Evolutionary conservation across 2,329 filamentous ascomycete species (phyloP).

Genomic region (Graphiopsis chlorocephala): DNA sequence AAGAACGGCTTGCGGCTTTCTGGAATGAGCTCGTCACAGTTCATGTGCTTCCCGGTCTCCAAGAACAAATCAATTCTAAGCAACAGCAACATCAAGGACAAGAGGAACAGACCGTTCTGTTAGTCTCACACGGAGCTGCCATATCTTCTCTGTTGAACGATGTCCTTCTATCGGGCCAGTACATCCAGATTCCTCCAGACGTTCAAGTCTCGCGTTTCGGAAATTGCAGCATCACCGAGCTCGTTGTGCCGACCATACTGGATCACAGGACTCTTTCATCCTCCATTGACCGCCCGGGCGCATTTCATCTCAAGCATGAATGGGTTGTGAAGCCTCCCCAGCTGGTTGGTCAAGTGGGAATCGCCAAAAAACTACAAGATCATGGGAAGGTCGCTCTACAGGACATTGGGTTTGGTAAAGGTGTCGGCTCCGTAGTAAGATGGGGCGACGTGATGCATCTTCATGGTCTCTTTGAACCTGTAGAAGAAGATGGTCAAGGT

Average conservation of each 20-base stretch:
- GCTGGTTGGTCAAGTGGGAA: not conserved
- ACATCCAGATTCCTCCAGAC: not conserved
- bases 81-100: not conserved
- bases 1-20: not conserved
- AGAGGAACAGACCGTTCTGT: not conserved
- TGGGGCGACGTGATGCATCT: not conserved
- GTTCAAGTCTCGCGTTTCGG: not conserved
- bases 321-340: not conserved
- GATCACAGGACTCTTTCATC: not conserved
- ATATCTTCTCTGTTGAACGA: constrained; percentile 1
- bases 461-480: not conserved
- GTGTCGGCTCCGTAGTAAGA: not conserved
- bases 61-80: not conserved
- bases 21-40: not conserved
- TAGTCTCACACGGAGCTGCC: not conserved
- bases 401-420: not conserved
- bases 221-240: not conserved
- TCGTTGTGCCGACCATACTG: not conserved
- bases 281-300: not conserved
- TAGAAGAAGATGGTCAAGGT: not conserved
- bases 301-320: not conserved
- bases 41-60: not conserved
- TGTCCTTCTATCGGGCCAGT: not conserved
- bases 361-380: not conserved
- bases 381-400: not conserved